Conservation (phyloP, 768 basidiomycete species). For the Glaciozyma martinii region DNA sequence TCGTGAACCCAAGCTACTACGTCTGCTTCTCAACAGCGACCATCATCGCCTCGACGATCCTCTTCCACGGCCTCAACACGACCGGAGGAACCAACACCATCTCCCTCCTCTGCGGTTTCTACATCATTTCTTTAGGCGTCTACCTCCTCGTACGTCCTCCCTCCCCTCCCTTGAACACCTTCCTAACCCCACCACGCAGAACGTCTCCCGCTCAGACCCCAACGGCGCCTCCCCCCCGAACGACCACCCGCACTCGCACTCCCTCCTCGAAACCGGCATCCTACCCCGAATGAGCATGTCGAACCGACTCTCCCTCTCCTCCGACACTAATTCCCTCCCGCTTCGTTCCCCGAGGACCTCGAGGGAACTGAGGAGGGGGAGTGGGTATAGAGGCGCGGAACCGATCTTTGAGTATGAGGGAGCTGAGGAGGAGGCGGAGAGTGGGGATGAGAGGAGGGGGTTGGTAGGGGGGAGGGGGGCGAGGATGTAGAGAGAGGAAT, state of each 20-base stretch:
- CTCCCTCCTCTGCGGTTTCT: conserved; percentile 80
- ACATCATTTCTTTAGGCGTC: conserved; percentile 93
- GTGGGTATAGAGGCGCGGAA: conserved; percentile 19
- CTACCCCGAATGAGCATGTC: conserved; percentile 11
- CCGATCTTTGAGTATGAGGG: conserved; percentile 13
- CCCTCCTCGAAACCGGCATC: conserved; percentile 15
- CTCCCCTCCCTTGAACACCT: neutral
- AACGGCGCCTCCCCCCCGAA: conserved; percentile 7
- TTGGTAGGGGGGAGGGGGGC: neutral
- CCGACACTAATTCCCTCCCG: conserved; percentile 3
- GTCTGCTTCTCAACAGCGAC: conserved; percentile 93
- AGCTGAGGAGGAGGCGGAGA: conserved; percentile 13
- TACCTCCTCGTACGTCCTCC: conserved; percentile 53
- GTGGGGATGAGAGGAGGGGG: conserved; percentile 1
- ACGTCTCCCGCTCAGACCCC: conserved; percentile 30
- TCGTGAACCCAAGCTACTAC: conserved; percentile 51
- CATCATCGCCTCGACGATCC: conserved; percentile 83
- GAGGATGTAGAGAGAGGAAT: no score
- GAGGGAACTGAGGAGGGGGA: neutral
- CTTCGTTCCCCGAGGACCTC: neutral
- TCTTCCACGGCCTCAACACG: conserved; percentile 96
- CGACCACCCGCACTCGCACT: conserved; percentile 33
- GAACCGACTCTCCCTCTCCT: conserved; percentile 15
- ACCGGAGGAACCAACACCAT: conserved; percentile 68
- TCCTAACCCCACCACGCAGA: conserved; percentile 3